A percentile compares a stretch with the other conserved stretches of the same genome.
Evolutionary conservation across 208 protist genomes (phyloP).

Genomic region (Leishmania tropica): DNA sequence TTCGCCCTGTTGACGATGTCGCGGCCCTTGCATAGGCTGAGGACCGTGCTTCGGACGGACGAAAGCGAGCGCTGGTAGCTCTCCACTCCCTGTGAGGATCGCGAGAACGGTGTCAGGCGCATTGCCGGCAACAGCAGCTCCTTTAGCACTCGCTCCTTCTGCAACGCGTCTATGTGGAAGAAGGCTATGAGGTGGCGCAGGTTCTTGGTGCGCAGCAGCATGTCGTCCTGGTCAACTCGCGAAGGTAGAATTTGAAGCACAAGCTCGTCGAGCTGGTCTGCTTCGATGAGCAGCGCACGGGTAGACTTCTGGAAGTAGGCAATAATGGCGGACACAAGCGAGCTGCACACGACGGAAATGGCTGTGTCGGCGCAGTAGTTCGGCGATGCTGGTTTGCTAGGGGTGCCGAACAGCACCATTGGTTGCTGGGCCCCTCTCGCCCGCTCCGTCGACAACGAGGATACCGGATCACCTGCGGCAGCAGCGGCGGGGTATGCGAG

Average conservation of each 20-base stretch:
- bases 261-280: slow-evolving; percentile 79
- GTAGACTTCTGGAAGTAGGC: slow-evolving; percentile 51
- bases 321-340: slow-evolving; percentile 58
- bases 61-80: slow-evolving; percentile 66
- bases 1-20: slow-evolving; percentile 78
- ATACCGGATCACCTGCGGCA: neutral
- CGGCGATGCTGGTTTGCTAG: neutral
- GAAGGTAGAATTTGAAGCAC: slow-evolving; percentile 81
- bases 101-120: slow-evolving; percentile 29
- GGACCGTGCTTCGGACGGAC: slow-evolving; percentile 45
- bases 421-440: neutral
- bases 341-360: slow-evolving; percentile 57
- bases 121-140: slow-evolving; percentile 70
- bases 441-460: neutral
- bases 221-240: slow-evolving; percentile 66
- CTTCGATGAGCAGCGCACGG: slow-evolving; percentile 55
- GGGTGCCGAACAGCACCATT: neutral
- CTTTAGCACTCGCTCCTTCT: slow-evolving; percentile 80
- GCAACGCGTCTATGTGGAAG: slow-evolving; percentile 63
- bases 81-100: slow-evolving; percentile 29
- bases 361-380: slow-evolving; percentile 21
- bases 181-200: slow-evolving; percentile 54
- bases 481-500: neutral
- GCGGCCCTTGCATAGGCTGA: slow-evolving; percentile 57
- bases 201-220: slow-evolving; percentile 59